Evolutionary conservation across 2,329 filamentous ascomycete genomes (phyloP).

Genomic region (Madurella fahalii): DNA sequence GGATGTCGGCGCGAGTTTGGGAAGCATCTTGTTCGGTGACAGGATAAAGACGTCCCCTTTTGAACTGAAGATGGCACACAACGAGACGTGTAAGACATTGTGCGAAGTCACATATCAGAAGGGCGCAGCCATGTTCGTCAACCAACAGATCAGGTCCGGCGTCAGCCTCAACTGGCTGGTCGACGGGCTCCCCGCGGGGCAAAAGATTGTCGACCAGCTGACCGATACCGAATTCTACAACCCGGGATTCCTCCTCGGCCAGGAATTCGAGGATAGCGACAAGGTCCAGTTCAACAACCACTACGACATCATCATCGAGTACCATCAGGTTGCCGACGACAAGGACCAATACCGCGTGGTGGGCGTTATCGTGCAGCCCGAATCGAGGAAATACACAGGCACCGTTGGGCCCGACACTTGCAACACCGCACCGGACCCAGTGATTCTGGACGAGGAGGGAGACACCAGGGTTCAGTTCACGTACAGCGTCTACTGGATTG

Average conservation of each 20-base stretch:
- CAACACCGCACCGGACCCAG: slow-evolving; percentile 47
- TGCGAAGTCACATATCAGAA: slow-evolving; percentile 65
- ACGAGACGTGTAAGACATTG: slow-evolving; percentile 81
- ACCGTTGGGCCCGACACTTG: slow-evolving; percentile 53
- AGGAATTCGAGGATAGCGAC: slow-evolving; percentile 47
- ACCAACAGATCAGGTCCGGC: slow-evolving; percentile 73
- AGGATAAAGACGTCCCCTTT: slow-evolving; percentile 96
- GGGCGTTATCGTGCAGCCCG: slow-evolving; percentile 82
- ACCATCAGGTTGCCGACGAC: slow-evolving; percentile 70
- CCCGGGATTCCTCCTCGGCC: slow-evolving; percentile 81
- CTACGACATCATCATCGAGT: slow-evolving; percentile 90
- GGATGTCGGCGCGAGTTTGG: slow-evolving; percentile 81
- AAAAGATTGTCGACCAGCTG: slow-evolving; percentile 71
- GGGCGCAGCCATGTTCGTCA: slow-evolving; percentile 71
- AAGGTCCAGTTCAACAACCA: slow-evolving; percentile 79
- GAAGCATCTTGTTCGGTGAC: slow-evolving; percentile 96
- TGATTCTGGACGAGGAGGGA: slow-evolving; percentile 59
- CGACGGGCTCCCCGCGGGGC: slow-evolving; percentile 87
- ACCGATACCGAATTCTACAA: slow-evolving; percentile 81
- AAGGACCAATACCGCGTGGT: slow-evolving; percentile 78
- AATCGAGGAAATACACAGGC: slow-evolving; percentile 58
- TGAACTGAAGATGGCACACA: slow-evolving; percentile 77
- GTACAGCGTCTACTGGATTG: slow-evolving; percentile 87
- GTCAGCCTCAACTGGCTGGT: slow-evolving; percentile 96
- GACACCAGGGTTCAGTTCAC: slow-evolving; percentile 73